Evolutionary conservation across 2,329 filamentous ascomycete species (phyloP).

Genomic region (Saccharata proteae): DNA sequence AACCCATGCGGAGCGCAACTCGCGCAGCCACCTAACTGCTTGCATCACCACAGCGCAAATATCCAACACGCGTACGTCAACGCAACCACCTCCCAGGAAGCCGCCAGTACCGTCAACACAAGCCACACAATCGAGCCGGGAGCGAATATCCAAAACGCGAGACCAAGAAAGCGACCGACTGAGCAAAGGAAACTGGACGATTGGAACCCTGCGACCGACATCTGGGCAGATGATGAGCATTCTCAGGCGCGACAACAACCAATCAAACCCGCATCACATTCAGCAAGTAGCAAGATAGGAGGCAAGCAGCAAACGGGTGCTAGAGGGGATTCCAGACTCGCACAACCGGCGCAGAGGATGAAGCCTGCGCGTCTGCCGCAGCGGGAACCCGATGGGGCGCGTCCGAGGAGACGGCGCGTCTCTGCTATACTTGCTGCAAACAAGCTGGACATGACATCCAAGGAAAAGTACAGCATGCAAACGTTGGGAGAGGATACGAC

Average conservation of each 20-base stretch:
- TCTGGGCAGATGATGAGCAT: constrained; percentile 25
- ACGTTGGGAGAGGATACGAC: constrained; percentile 17
- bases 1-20: too few relatives aligned
- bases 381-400: constrained; percentile 9
- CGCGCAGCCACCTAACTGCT: too few relatives aligned
- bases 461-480: constrained; percentile 19
- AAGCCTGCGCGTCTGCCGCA: constrained; percentile 14
- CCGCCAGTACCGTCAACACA: too few relatives aligned
- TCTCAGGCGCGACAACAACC: constrained; percentile 17
- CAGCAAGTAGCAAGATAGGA: constrained; percentile 15
- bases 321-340: constrained; percentile 21
- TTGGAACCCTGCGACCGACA: constrained; percentile 23
- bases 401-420: constrained; percentile 22
- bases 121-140: too few relatives aligned
- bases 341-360: constrained; percentile 25
- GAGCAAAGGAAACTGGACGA: constrained; percentile 13
- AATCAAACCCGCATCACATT: constrained; percentile 11
- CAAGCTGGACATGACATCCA: background rate
- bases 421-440: constrained; percentile 20
- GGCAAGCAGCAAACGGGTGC: constrained; percentile 14
- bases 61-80: too few relatives aligned
- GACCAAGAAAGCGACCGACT: constrained; percentile 19
- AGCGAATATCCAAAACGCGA: constrained; percentile 17
- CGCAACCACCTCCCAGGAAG: too few relatives aligned
- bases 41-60: too few relatives aligned